A percentile compares a stretch with the other conserved stretches of the same genome.
These are phyloP conservation scores for Juncus effusus DNA, from an alignment of 176 grass and related monocot genomes.

Conservation along the genomic window DNA sequence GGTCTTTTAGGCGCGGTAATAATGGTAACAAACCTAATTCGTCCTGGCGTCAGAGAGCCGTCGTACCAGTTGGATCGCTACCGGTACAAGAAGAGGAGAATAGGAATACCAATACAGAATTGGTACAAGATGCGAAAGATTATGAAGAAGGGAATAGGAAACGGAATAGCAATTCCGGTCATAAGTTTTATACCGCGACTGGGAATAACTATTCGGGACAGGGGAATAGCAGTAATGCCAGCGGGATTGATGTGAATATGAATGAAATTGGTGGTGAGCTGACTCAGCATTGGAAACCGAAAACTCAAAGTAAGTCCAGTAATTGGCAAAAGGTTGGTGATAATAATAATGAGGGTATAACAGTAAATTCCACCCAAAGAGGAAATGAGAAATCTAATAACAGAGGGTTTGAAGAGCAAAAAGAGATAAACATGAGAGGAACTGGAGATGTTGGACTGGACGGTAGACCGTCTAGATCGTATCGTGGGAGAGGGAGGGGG, in stretches of 20 bases:
- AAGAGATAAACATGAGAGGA: constrained; percentile 1
- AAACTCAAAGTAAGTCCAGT: constrained; percentile 47
- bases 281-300: constrained; percentile 78
- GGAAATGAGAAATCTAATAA: constrained; percentile 3
- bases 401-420: constrained; percentile 3
- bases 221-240: constrained; percentile 22
- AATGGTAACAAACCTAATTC: constrained; percentile 53
- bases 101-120: constrained; percentile 32
- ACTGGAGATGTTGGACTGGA: constrained; percentile 9
- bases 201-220: constrained; percentile 32
- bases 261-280: constrained; percentile 12
- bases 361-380: background rate
- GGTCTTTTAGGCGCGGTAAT: constrained; percentile 45
- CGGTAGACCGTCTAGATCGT: background rate
- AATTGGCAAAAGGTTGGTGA: constrained; percentile 31
- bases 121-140: constrained; percentile 36
- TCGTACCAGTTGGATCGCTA: constrained; percentile 32
- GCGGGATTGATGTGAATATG: constrained; percentile 34
- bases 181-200: constrained; percentile 43
- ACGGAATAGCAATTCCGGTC: constrained; percentile 48
- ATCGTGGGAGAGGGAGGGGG: constrained; percentile 2
- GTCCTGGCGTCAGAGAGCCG: constrained; percentile 86
- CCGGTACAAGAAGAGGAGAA: constrained; percentile 30
- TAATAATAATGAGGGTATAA: constrained; percentile 22
- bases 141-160: constrained; percentile 39